These are phyloP conservation scores for Lepidium didymum DNA, from an alignment of 345 rosid genomes.

Conservation along the genomic window DNA sequence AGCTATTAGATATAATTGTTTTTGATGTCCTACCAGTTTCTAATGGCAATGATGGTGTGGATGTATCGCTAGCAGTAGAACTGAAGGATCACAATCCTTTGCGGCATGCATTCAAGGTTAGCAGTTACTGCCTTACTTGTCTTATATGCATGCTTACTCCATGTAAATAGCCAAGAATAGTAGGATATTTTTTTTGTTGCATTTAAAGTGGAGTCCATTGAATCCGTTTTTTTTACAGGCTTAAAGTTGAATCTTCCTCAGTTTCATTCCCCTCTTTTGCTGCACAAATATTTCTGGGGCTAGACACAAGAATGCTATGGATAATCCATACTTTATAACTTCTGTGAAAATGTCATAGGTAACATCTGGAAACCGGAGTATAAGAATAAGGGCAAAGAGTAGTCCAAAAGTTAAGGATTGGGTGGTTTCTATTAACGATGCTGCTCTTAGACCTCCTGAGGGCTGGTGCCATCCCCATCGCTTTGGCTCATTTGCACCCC, in stretches of 20 bases:
- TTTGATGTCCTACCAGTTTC: slow-evolving; percentile 90
- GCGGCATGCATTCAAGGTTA: slow-evolving; percentile 89
- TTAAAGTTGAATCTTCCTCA: neutral
- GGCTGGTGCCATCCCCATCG: slow-evolving; percentile 99
- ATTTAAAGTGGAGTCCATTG: neutral
- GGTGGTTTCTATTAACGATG: slow-evolving; percentile 95
- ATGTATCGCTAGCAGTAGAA: slow-evolving; percentile 73
- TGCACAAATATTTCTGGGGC: neutral
- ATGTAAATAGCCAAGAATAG: slow-evolving; percentile 2
- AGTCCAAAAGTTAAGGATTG: slow-evolving; percentile 88
- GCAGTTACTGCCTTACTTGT: slow-evolving; percentile 4
- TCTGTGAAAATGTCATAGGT: slow-evolving; percentile 42
- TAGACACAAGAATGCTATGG: slow-evolving; percentile 18
- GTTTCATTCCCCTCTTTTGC: neutral
- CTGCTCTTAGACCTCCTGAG: slow-evolving; percentile 95
- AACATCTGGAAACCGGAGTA: slow-evolving; percentile 79
- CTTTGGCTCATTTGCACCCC: slow-evolving; percentile 97
- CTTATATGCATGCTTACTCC: neutral
- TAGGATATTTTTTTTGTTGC: neutral
- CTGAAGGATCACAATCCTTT: slow-evolving; percentile 88
- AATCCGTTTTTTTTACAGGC: neutral
- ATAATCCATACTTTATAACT: slow-evolving; percentile 1
- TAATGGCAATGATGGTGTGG: slow-evolving; percentile 74
- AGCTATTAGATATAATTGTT: slow-evolving; percentile 82
- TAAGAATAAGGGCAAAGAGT: slow-evolving; percentile 71